Percentiles rank a stretch among this genome's conserved stretches.
These are phyloP conservation scores for Podospora tetraspora DNA, from an alignment of 495 filamentous ascomycete species.

Conservation along the genomic window DNA sequence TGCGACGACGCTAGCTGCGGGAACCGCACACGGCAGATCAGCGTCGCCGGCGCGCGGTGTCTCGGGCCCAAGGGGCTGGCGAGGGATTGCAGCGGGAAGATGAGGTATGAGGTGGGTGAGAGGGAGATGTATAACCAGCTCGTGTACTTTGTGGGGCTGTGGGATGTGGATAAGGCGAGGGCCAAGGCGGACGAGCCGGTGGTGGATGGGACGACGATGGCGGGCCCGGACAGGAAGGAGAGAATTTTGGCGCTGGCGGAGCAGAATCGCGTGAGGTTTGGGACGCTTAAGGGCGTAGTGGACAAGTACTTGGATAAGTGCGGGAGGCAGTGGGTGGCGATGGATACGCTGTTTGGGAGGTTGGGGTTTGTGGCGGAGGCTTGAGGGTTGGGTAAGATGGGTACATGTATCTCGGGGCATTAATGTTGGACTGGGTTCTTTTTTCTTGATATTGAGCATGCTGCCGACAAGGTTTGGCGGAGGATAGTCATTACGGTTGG, in stretches of 20 bases:
- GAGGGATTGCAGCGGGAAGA: conserved; percentile 75
- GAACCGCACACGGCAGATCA: conserved; percentile 82
- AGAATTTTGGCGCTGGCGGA: conserved; percentile 65
- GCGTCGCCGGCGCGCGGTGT: conserved; percentile 85
- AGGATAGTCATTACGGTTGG: not conserved
- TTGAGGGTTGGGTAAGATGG: not conserved
- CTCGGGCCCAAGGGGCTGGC: conserved; percentile 79
- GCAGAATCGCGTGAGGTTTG: conserved; percentile 73
- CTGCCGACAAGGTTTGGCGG: no score
- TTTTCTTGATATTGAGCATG: not conserved
- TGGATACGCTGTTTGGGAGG: conserved; percentile 79
- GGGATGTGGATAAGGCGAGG: conserved; percentile 82
- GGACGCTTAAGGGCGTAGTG: conserved; percentile 67
- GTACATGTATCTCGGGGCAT: not conserved
- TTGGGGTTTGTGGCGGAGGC: conserved; percentile 38
- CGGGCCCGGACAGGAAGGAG: conserved; percentile 41
- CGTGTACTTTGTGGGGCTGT: conserved; percentile 77
- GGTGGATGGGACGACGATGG: conserved; percentile 30
- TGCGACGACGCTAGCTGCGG: conserved; percentile 87
- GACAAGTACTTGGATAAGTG: conserved; percentile 87
- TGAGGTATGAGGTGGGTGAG: conserved; percentile 85
- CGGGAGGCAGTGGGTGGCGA: conserved; percentile 91
- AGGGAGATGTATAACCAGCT: conserved; percentile 91
- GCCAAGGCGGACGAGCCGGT: conserved; percentile 33
- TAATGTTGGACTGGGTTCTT: conserved; percentile 12